phyloP scores from a whole-genome alignment of 2,329 filamentous ascomycete species.

The Epichloe typhina region DNA sequence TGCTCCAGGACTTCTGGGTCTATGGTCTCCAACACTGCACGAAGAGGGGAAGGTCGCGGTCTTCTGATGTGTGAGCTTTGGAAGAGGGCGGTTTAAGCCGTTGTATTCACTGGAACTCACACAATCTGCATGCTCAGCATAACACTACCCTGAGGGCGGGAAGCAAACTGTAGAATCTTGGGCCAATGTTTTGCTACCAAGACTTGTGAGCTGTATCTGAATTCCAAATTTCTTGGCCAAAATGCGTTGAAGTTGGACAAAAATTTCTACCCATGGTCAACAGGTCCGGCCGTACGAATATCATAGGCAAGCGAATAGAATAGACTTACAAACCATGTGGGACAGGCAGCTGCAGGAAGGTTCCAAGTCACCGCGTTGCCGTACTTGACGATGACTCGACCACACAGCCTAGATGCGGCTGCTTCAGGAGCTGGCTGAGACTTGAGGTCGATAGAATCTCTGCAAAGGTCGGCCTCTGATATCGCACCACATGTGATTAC shows the following conservation, averaged over 20 bases:
- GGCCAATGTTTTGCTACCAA: slow-evolving; percentile 17
- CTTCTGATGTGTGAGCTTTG: not conserved
- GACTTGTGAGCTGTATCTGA: slow-evolving; percentile 19
- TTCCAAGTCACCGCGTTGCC: slow-evolving; percentile 24
- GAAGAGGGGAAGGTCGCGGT: not conserved
- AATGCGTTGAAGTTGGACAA: slow-evolving; percentile 28
- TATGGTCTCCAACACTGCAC: slow-evolving; percentile 1
- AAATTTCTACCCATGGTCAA: slow-evolving; percentile 19
- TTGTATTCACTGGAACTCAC: slow-evolving; percentile 3
- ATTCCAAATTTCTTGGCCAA: slow-evolving; percentile 26
- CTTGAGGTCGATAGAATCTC: slow-evolving; percentile 18
- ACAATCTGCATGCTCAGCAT: slow-evolving; percentile 13
- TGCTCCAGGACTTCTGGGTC: not conserved
- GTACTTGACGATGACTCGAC: slow-evolving; percentile 22
- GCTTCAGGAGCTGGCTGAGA: slow-evolving; percentile 16
- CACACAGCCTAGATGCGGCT: slow-evolving; percentile 5
- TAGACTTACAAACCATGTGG: slow-evolving; percentile 31
- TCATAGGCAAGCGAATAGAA: not conserved
- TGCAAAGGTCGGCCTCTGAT: slow-evolving; percentile 19
- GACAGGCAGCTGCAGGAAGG: slow-evolving; percentile 24
- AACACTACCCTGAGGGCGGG: slow-evolving; percentile 10
- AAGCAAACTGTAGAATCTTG: slow-evolving; percentile 16
- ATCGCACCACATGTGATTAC: slow-evolving; percentile 30
- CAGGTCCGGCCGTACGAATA: not conserved
- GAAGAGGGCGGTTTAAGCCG: not conserved